phyloP scores from a whole-genome alignment of 768 basidiomycete species.

The Ramaria rubella region DNA sequence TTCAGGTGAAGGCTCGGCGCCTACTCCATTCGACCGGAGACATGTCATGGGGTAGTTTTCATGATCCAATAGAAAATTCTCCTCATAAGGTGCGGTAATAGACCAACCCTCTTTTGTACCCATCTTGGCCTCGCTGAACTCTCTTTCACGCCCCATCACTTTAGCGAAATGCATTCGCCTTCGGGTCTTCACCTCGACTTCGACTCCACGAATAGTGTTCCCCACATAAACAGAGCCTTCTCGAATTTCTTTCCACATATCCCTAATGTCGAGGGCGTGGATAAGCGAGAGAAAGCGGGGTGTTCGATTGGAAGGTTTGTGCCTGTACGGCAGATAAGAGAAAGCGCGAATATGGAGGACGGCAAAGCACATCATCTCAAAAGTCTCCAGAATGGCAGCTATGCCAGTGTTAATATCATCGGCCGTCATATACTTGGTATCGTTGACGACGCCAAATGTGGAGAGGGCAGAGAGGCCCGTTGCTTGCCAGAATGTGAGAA shows the following conservation, averaged over 20 bases:
- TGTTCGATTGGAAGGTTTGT: slow-evolving; percentile 33
- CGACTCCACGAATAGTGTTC: slow-evolving; percentile 45
- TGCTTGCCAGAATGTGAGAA: slow-evolving; percentile 75
- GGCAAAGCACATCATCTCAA: slow-evolving; percentile 74
- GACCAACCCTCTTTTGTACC: not conserved
- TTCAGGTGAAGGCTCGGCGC: slow-evolving; percentile 23
- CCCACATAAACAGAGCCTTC: slow-evolving; percentile 51
- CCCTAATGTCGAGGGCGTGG: slow-evolving; percentile 64
- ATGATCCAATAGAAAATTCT: slow-evolving; percentile 21
- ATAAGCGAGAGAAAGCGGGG: slow-evolving; percentile 50
- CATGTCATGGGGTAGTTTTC: not conserved
- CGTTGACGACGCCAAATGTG: slow-evolving; percentile 55
- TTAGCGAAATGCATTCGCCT: slow-evolving; percentile 28
- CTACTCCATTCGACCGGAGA: not conserved
- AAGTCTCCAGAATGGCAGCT: slow-evolving; percentile 58
- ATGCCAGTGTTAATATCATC: slow-evolving; percentile 69
- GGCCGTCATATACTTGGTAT: slow-evolving; percentile 63
- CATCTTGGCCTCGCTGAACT: not conserved
- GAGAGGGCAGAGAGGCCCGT: slow-evolving; percentile 50
- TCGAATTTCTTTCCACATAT: slow-evolving; percentile 59
- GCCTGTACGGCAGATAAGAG: slow-evolving; percentile 56
- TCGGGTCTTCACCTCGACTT: slow-evolving; percentile 42
- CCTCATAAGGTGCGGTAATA: slow-evolving; percentile 18
- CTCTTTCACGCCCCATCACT: slow-evolving; percentile 13
- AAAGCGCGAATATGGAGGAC: slow-evolving; percentile 69